Evolutionary conservation across 176 grass and related monocot species (phyloP).

Genomic region (Raddia distichophylla): DNA sequence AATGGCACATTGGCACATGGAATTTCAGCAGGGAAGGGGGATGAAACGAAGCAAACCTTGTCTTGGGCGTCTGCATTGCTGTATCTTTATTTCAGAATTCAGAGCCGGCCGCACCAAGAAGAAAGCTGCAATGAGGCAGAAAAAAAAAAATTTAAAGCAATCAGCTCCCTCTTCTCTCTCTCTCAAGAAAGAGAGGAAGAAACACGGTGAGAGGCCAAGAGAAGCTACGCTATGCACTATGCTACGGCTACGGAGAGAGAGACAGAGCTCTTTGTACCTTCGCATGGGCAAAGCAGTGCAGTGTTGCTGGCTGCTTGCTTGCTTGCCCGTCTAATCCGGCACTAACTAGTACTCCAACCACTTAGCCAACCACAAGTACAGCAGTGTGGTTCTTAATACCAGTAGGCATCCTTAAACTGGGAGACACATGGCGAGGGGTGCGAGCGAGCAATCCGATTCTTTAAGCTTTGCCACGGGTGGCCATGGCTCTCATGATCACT

Average conservation of each 20-base stretch:
- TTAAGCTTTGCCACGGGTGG: slow-evolving; percentile 51
- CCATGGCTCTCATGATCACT: slow-evolving; percentile 50
- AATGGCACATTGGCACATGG: slow-evolving; percentile 42
- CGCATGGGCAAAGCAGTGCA: slow-evolving; percentile 52
- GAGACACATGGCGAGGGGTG: slow-evolving; percentile 36
- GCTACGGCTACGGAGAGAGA: slow-evolving; percentile 22
- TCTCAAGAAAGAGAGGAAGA: slow-evolving; percentile 24
- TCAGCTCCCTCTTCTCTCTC: slow-evolving; percentile 43
- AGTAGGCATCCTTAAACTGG: slow-evolving; percentile 33
- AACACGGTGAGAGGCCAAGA: background rate
- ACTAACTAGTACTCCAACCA: slow-evolving; percentile 53
- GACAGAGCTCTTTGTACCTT: slow-evolving; percentile 24
- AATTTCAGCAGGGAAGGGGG: slow-evolving; percentile 36
- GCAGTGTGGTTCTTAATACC: slow-evolving; percentile 19
- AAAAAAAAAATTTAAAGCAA: slow-evolving; percentile 11
- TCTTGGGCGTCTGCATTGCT: slow-evolving; percentile 70
- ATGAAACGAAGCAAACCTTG: slow-evolving; percentile 58
- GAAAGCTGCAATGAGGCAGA: slow-evolving; percentile 49
- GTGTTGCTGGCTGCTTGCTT: slow-evolving; percentile 35
- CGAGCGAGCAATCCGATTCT: slow-evolving; percentile 36
- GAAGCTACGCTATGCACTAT: slow-evolving; percentile 6
- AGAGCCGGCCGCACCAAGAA: background rate
- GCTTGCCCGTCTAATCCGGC: slow-evolving; percentile 53
- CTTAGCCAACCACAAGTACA: slow-evolving; percentile 49
- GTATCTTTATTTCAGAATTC: slow-evolving; percentile 37